Evolutionary conservation across 352 stramenopile genomes (phyloP), one percentile per base, ranked within the genome.

Genomic region (Thraustochytrium aureum): DNA sequence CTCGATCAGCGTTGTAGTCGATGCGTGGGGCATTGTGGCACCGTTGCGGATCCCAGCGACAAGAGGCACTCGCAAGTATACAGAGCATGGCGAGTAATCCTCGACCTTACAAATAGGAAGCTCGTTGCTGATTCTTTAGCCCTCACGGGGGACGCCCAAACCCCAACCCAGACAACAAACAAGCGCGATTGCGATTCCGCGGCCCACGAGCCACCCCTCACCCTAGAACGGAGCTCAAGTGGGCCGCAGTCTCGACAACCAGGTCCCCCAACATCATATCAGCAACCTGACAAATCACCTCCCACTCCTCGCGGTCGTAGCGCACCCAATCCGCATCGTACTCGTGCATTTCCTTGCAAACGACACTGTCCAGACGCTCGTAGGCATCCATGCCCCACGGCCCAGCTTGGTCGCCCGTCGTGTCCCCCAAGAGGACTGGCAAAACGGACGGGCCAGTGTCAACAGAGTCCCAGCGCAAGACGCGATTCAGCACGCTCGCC

Each of bases 251-350:
- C 59, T 79, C 69, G 20, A 42, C 67, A 32, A 79, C 35, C 14
- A 79, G 41, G 69, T 79, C 69, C 22, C 5, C 47, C 0, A 79
- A 52, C 17, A 79, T 79, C n/a, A 73, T 20, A 32, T 79, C 69
- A 14, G 69, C 50, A 52, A 79, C 59, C 69, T 79, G 5, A 32
- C 26, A 74, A 26, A 79, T 79, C 26, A 79, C 56, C 17, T 79
- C 69, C 50, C 50, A 79, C 56, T 79, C 69, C 69, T 72, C 69
- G 26, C 56, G 50, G 26, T 79, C 69, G 35, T 56, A 65, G 20
- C 39, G 69, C 50, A 32, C 26, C 69, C 69, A 79, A n/a, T 79
- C 52, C 33, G 59, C 52, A 20, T 79, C 69, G 22, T 39, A 32
- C 12, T 79, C 69, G 14, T 39, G 26, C 30, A 79, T 14, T 6